These are phyloP conservation scores for Annulohypoxylon moriforme DNA, from an alignment of 495 filamentous ascomycete genomes.

Conservation along the genomic window DNA sequence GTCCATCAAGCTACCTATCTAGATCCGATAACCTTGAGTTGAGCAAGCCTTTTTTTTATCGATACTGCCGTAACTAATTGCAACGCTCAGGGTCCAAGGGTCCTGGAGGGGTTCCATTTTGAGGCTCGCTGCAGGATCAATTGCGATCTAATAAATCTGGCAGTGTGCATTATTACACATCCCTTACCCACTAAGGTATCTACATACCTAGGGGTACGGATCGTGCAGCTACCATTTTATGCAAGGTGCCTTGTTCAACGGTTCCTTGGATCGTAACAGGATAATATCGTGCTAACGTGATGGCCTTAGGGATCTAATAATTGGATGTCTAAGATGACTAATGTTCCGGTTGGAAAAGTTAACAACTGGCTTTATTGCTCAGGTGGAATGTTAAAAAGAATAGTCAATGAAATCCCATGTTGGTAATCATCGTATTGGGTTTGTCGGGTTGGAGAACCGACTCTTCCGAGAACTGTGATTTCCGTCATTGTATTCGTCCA, in stretches of 20 bases:
- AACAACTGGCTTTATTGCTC: slow-evolving; percentile 2
- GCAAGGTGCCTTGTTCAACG: slow-evolving; percentile 8
- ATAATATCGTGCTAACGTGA: neutral
- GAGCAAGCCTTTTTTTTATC: neutral
- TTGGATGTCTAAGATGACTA: no score
- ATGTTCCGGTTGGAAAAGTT: slow-evolving; percentile 10
- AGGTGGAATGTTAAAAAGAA: neutral
- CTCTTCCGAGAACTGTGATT: slow-evolving; percentile 6
- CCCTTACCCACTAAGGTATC: no score
- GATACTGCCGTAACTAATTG: slow-evolving; percentile 6
- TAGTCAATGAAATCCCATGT: neutral
- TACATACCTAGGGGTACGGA: neutral
- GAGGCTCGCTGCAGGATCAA: slow-evolving; percentile 26
- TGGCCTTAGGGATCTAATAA: neutral
- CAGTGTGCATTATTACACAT: slow-evolving; percentile 34
- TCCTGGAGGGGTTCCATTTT: slow-evolving; percentile 12
- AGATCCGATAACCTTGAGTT: no score
- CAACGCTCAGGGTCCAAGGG: slow-evolving; percentile 34
- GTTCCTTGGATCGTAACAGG: slow-evolving; percentile 7
- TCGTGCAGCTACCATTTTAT: neutral
- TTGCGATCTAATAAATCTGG: slow-evolving; percentile 34
- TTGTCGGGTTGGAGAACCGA: slow-evolving; percentile 23
- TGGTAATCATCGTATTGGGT: neutral
- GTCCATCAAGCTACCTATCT: neutral
- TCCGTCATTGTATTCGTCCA: slow-evolving; percentile 21